phyloP scores from a whole-genome alignment of 2,329 filamentous ascomycete species.

The Volutella citrinella region DNA sequence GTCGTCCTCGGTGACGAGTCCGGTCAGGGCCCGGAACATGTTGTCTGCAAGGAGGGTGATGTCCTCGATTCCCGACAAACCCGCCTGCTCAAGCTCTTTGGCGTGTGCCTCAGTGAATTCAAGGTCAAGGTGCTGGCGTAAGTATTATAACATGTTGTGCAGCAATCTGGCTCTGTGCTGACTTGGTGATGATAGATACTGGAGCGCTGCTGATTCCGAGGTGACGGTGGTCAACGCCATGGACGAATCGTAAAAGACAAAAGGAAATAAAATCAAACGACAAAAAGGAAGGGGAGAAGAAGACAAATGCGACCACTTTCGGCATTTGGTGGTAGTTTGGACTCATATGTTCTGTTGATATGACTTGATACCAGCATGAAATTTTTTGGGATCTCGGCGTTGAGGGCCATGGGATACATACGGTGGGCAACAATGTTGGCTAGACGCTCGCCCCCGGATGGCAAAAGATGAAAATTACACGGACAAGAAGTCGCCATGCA shows the following conservation, averaged over 20 bases:
- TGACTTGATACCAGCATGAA: slow-evolving; percentile 34
- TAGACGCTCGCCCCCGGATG: slow-evolving; percentile 24
- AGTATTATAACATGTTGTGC: too few relatives aligned
- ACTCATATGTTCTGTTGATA: slow-evolving; percentile 27
- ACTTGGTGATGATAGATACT: too few relatives aligned
- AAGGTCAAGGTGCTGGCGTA: slow-evolving; percentile 74
- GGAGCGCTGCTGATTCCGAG: slow-evolving; percentile 56
- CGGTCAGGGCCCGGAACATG: slow-evolving; percentile 60
- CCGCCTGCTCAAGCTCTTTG: slow-evolving; percentile 88
- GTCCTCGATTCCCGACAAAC: slow-evolving; percentile 88
- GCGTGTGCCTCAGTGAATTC: slow-evolving; percentile 88
- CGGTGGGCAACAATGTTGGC: slow-evolving; percentile 30
- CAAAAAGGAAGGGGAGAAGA: slow-evolving; percentile 7
- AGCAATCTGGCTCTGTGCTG: too few relatives aligned
- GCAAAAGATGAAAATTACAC: slow-evolving; percentile 11
- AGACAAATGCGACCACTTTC: too few relatives aligned
- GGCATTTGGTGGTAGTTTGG: slow-evolving; percentile 24
- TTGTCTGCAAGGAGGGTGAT: slow-evolving; percentile 82
- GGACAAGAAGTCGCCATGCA: too few relatives aligned
- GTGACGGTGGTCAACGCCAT: slow-evolving; percentile 52
- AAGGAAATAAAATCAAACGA: slow-evolving; percentile 11
- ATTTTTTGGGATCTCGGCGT: slow-evolving; percentile 33
- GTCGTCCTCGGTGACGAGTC: slow-evolving; percentile 65
- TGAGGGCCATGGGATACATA: slow-evolving; percentile 30
- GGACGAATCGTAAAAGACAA: neutral